Base-by-base conservation (phyloP, 2,329 filamentous ascomycete genomes). In the Cercospora canescens region DNA sequence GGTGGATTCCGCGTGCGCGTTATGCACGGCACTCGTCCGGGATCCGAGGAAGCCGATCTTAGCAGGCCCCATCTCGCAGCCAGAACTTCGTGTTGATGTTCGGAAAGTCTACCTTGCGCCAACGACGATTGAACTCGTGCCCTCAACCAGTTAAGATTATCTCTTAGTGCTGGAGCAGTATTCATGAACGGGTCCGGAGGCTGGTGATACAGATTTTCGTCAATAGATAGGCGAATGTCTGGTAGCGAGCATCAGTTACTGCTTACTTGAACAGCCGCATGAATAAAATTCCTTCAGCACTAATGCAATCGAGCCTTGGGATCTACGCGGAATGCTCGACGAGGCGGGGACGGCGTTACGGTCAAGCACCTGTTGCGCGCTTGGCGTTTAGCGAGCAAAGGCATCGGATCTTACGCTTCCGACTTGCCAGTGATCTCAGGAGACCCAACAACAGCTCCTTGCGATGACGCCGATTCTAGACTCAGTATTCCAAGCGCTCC, bases 321-420 rank as follows among this genome's bases (percentile, higher is more conserved):
- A 56, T 56, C 52, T n/a, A 35, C 52, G 52, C 32, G 52, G 26
- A 7, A 32, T 11, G n/a, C 16, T n/a, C 24, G 21, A 16, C 14
- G 52, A 35, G 52, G 30, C 16, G 28, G 52, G 21, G 32, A 35
- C 52, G 52, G 52, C 52, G 30, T 24, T 35, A 18, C 30, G 30
- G 28, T 34, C 52, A 32, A 56, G 52, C 52, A 35, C 52, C 16
- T 34, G 6, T 34, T 56, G 52, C 52, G 32, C 14, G 32, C 28
- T 35, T 56, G 52, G 52, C 52, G 28, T n/a, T 32, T 28, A 28
- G 50, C 24, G 24, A 32, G 24, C 24, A n/a, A 54, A 28, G 28
- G 50, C 52, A 35, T 32, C 52, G 52, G 52, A 56, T 56, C 52
- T 18, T 56, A 18, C 52, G 52, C 30, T 34, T 32, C 52, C 52